Evolutionary conservation across 768 basidiomycete genomes (phyloP).

Genomic region (Amyloporia xantha): DNA sequence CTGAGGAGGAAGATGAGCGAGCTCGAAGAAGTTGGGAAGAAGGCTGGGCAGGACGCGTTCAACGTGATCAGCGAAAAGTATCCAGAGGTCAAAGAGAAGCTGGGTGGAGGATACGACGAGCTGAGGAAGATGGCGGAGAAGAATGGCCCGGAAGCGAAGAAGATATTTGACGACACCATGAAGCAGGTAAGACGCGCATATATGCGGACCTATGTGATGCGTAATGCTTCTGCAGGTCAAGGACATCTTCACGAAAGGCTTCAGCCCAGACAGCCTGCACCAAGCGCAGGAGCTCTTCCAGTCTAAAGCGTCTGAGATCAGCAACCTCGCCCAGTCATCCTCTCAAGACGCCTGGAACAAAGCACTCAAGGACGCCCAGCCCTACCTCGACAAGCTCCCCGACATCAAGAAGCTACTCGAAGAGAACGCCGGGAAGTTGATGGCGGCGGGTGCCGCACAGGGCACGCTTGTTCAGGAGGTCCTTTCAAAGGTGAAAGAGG

Average conservation of each 20-base stretch:
- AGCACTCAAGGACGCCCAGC: conserved; percentile 18
- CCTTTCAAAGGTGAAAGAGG: conserved; percentile 20
- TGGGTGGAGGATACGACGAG: conserved; percentile 25
- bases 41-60: conserved; percentile 24
- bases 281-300: conserved; percentile 20
- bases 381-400: conserved; percentile 24
- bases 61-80: conserved; percentile 21
- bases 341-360: conserved; percentile 23
- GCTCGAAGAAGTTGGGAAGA: conserved; percentile 24
- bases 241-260: conserved; percentile 24
- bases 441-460: conserved; percentile 13
- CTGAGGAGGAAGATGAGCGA: conserved; percentile 20
- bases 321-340: conserved; percentile 17
- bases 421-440: conserved; percentile 22
- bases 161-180: conserved; percentile 22
- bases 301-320: conserved; percentile 21
- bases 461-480: conserved; percentile 18
- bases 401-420: conserved; percentile 22
- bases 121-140: conserved; percentile 21
- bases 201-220: background rate
- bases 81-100: conserved; percentile 24
- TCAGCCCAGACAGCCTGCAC: conserved; percentile 19
- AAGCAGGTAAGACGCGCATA: conserved; percentile 8
- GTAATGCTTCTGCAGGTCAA: conserved; percentile 12
- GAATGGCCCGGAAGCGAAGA: conserved; percentile 26